Evolutionary conservation across 768 basidiomycete species (phyloP).

Genomic region (Cyclocybe aegerita): DNA sequence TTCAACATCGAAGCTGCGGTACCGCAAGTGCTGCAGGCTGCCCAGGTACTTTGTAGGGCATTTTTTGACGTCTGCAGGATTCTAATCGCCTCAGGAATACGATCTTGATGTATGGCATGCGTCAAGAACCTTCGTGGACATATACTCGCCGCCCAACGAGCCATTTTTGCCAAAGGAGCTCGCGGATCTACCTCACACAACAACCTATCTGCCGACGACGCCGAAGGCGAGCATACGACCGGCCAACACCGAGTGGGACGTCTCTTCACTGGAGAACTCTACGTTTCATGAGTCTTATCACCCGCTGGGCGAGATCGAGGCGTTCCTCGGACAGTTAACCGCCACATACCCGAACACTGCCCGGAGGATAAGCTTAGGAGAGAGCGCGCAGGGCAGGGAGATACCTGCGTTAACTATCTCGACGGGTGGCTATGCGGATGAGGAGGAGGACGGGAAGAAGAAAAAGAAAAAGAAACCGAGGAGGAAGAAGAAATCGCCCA

Average conservation of each 20-base stretch:
- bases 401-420: slow-evolving; percentile 56
- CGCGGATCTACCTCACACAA: slow-evolving; percentile 19
- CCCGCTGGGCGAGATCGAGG: slow-evolving; percentile 49
- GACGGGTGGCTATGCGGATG: slow-evolving; percentile 11
- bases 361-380: slow-evolving; percentile 49
- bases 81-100: slow-evolving; percentile 32
- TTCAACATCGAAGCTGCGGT: slow-evolving; percentile 8
- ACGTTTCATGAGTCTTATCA: slow-evolving; percentile 53
- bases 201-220: slow-evolving; percentile 14
- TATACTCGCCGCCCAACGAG: slow-evolving; percentile 38
- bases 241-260: slow-evolving; percentile 28
- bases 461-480: slow-evolving; percentile 15
- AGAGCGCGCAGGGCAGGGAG: slow-evolving; percentile 57
- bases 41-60: slow-evolving; percentile 7
- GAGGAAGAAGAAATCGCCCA: slow-evolving; percentile 15
- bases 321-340: slow-evolving; percentile 50
- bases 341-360: slow-evolving; percentile 46
- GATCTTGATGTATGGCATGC: slow-evolving; percentile 55
- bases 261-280: slow-evolving; percentile 32
- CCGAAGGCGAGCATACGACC: slow-evolving; percentile 9
- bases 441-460: slow-evolving; percentile 9
- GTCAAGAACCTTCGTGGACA: slow-evolving; percentile 43
- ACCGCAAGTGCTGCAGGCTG: slow-evolving; percentile 7
- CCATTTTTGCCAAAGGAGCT: slow-evolving; percentile 21
- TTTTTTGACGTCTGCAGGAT: background rate